Evolutionary conservation across 2,329 filamentous ascomycete species (phyloP).

Genomic region (Aureobasidium pullulans): DNA sequence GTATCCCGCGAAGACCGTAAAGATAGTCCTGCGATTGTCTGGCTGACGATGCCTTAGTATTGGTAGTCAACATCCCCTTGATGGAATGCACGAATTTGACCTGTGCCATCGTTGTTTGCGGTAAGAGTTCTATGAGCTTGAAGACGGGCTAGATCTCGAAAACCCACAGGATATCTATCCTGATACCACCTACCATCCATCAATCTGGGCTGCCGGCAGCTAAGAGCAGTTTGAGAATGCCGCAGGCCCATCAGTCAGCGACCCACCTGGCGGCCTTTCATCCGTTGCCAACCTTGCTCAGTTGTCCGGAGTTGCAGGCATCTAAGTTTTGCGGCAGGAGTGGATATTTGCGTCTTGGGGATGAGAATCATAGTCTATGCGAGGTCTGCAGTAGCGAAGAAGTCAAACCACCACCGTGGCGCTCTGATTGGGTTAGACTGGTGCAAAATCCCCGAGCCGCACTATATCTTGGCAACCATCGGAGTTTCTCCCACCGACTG

Average conservation of each 20-base stretch:
- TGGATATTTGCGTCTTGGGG: neutral
- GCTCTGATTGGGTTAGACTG: neutral
- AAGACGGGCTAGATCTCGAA: neutral
- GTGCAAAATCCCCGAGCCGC: neutral
- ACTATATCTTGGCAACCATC: neutral
- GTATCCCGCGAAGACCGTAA: conserved; percentile 37
- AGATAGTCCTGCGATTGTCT: conserved; percentile 26
- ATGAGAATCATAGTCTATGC: neutral
- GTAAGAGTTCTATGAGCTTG: neutral
- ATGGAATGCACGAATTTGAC: neutral
- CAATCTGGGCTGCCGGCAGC: neutral
- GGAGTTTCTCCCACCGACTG: neutral
- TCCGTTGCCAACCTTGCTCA: no score
- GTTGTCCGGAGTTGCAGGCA: neutral
- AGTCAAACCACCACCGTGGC: neutral
- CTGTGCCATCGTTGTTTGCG: neutral
- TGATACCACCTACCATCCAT: neutral
- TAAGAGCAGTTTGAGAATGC: neutral
- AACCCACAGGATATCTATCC: neutral
- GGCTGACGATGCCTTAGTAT: neutral
- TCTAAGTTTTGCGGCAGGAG: neutral
- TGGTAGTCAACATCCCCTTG: neutral
- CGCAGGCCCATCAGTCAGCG: neutral
- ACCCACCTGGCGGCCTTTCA: neutral
- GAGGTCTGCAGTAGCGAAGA: neutral